These are phyloP conservation scores for Zygotorulaspora florentina DNA, from an alignment of 805 yeast genomes.

Conservation along the genomic window DNA sequence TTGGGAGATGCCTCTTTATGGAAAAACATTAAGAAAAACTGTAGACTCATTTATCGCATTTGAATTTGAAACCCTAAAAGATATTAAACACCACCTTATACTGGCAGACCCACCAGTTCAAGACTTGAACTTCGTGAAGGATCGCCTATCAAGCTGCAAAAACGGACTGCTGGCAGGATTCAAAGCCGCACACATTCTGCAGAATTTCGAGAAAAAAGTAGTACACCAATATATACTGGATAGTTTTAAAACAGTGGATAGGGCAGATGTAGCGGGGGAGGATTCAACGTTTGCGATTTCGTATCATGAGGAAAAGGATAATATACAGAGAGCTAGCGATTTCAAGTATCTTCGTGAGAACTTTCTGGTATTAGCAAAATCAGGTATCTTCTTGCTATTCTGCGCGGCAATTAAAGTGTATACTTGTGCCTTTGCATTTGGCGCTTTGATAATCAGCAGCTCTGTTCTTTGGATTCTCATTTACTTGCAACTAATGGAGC, in stretches of 20 bases:
- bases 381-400: slow-evolving; percentile 12
- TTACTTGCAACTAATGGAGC: slow-evolving; percentile 10
- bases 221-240: not conserved
- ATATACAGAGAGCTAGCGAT: slow-evolving; percentile 3
- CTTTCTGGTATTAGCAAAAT: slow-evolving; percentile 6
- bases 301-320: not conserved
- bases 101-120: not conserved
- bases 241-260: not conserved
- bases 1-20: too few species aligned
- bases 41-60: too few species aligned
- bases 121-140: not conserved
- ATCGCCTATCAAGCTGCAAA: not conserved
- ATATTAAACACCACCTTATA: not conserved
- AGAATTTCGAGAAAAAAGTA: not conserved
- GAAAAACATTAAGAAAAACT: too few species aligned
- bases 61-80: not conserved
- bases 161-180: slow-evolving; percentile 3
- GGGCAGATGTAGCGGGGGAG: not conserved
- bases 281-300: slow-evolving; percentile 2
- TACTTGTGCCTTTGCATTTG: slow-evolving; percentile 11
- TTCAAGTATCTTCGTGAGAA: slow-evolving; percentile 12
- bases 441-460: slow-evolving; percentile 10
- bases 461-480: slow-evolving; percentile 12
- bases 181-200: slow-evolving; percentile 1
- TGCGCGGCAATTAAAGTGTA: slow-evolving; percentile 10